These are phyloP conservation scores for Platanthera guangdongensis DNA, from an alignment of 106 monocot species.

Conservation along the genomic window DNA sequence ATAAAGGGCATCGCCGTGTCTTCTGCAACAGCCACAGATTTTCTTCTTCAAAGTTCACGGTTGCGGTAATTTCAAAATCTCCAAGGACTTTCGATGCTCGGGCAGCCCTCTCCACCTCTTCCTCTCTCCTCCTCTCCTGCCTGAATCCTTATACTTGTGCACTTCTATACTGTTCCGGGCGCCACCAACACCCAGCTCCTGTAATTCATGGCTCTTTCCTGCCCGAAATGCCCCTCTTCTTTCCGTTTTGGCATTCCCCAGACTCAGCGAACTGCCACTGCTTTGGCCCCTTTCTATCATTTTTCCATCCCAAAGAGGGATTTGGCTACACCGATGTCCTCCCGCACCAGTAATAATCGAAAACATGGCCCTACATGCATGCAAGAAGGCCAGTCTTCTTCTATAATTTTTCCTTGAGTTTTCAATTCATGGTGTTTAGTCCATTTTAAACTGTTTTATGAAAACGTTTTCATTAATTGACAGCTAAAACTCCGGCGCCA, in stretches of 20 bases:
- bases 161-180: background rate
- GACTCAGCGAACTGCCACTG: background rate
- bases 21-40: background rate
- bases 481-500: slow-evolving; percentile 14
- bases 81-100: background rate
- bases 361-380: background rate
- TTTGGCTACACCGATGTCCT: background rate
- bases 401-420: background rate
- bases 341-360: background rate
- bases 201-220: slow-evolving; percentile 6
- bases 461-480: background rate
- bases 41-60: background rate
- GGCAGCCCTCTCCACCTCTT: background rate
- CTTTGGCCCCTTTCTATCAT: background rate
- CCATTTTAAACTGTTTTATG: background rate
- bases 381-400: background rate
- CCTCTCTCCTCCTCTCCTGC: background rate
- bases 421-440: background rate
- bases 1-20: background rate
- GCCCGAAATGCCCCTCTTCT: background rate
- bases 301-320: background rate
- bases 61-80: background rate
- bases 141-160: background rate
- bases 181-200: background rate
- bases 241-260: background rate